Base-by-base conservation (phyloP, 371 early-diverging fungal species). In the Mucor circinelloides region DNA sequence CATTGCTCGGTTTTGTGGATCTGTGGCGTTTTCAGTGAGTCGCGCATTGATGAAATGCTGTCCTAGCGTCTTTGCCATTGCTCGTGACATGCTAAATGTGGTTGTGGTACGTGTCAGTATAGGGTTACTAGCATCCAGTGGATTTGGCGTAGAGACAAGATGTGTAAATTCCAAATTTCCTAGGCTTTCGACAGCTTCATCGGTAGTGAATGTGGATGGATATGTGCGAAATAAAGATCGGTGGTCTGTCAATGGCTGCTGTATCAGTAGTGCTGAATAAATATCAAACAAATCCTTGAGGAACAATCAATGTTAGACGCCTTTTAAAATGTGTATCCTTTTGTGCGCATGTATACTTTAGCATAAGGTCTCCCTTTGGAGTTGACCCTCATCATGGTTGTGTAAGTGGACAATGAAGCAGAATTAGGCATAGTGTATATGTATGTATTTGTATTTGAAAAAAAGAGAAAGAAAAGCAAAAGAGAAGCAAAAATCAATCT, bases 11-110 rank as follows among this genome's bases (percentile, higher is more conserved):
- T 73, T 85, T 36, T 70, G 71, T 0, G 87, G 78, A 56, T 89
- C 87, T 1, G 73, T 63, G 1, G 83, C 81, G 30, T 78, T 81
- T 56, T 85, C 87, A n/a, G 76, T 66, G n/a, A 87, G 64, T 15
- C 81, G 79, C 4, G 87, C 84, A 52, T 86, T 85, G 72, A 89
- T 73, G 27, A 87, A 84, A 42, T 86, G 79, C 46, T 85, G 86
- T 9, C 86, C 85, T 6, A 85, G 68, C 13, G 79, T 84, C 36
- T 78, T 79, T 38, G 86, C 84, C 83, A 85, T 85, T n/a, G 81
- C 80, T 28, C 74, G 60, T 3, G 83, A 75, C 74, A 85, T 79
- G 19, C 80, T 84, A 60, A 85, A 84, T 15, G 83, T 83, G 1
- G 86, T 85, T 8, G 84, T 85, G 9, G 80, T 80, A 0, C 83